These are phyloP conservation scores for Sclerotiophoma versabilis DNA, from an alignment of 2,329 filamentous ascomycete genomes.

Conservation along the genomic window DNA sequence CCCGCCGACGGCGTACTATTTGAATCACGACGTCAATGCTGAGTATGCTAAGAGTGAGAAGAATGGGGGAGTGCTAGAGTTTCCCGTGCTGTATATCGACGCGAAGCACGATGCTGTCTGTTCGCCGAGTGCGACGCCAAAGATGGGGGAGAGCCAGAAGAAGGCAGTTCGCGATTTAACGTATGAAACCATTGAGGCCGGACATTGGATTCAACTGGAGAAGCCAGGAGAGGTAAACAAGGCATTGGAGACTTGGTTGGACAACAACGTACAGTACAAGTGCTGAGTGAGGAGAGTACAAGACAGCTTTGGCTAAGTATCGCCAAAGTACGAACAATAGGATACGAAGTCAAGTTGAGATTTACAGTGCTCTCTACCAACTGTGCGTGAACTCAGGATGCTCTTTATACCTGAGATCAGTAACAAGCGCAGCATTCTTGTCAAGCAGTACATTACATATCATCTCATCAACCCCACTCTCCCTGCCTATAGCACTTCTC, in stretches of 20 bases:
- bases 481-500: not conserved
- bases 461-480: not conserved
- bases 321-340: too few relatives aligned
- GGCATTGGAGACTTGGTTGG: conserved; percentile 35
- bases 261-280: conserved; percentile 15
- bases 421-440: conserved; percentile 6
- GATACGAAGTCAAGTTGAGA: too few relatives aligned
- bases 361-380: not conserved
- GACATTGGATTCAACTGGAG: conserved; percentile 40
- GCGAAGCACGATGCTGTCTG: conserved; percentile 49
- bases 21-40: conserved; percentile 54
- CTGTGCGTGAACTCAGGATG: conserved; percentile 3
- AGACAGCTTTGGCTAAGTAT: too few relatives aligned
- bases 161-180: conserved; percentile 50
- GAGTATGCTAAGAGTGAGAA: conserved; percentile 51
- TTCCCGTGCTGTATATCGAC: conserved; percentile 51
- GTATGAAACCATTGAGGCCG: conserved; percentile 53
- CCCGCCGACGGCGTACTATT: conserved; percentile 51
- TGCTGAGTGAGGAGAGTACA: too few relatives aligned
- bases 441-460: not conserved
- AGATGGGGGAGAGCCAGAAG: conserved; percentile 46
- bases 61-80: conserved; percentile 43
- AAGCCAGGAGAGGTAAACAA: conserved; percentile 34
- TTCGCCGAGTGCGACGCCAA: conserved; percentile 41
- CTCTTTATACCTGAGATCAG: conserved; percentile 7